Base-by-base conservation (phyloP, 2,329 filamentous ascomycete species). In the Stagonosporopsis tanaceti region DNA sequence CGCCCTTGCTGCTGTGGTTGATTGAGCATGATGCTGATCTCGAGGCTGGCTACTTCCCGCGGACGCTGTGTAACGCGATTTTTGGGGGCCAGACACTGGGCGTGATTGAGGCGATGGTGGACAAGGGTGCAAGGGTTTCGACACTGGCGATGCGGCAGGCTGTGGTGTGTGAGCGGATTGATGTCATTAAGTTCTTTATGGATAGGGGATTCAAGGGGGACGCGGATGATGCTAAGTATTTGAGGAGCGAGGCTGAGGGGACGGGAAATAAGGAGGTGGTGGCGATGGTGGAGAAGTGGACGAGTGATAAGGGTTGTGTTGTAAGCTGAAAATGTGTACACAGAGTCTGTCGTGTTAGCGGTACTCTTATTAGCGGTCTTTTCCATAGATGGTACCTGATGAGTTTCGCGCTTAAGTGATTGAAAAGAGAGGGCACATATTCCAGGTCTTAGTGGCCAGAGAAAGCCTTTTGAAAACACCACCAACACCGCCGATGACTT, bases 21-120 rank as follows among this genome's bases (percentile, higher is more conserved):
- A 50, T 59, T 3, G 52, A 56, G 17, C 46, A 59, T 22, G 57
- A 48, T 38, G 57, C 51, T 1, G 57, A 55, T 37, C 41, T 59
- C 7, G 41, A 53, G 37, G 48, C 7, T 32, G 52, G 51, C 1
- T 6, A 48, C 38, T 47, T 47, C 17, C 44, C 51, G 5, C 30
- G 42, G 8, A 48, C 44, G 8, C 22, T 52, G n/a, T 48, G 42
- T 40, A 35, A 45, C 15, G 57, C 57, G 2, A 54, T 52, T 11
- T 9, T 30, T 28, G 46, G 52, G 8, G 39, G 48, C 15, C 51
- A 59, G 44, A 32, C 35, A 44, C 35, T 56, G 2, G 47, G 27
- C 40, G 52, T 56, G 14, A 28, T 59, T n/a, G 42, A 52, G 34
- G 40, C 57, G 7, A 52, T 59, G 51, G 20, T 56, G 14, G 51